Evolutionary conservation across 1,284 basidiomycete species (phyloP).

Genomic region (Malassezia cuniculi): DNA sequence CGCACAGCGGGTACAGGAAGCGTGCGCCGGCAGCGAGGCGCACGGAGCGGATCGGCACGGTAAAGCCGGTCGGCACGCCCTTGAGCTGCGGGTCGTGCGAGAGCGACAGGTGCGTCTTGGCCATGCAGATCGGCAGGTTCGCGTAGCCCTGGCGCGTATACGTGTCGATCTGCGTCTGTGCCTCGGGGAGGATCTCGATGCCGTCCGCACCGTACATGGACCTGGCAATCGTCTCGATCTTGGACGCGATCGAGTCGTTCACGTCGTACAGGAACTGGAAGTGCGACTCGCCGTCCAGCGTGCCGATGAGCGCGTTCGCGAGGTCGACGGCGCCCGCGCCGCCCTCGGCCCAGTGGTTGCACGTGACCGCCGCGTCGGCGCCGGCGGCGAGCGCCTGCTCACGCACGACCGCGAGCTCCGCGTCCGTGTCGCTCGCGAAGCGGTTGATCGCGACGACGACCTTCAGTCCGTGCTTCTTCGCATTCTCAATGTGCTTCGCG

Average conservation of each 20-base stretch:
- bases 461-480: slow-evolving; percentile 89
- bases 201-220: slow-evolving; percentile 44
- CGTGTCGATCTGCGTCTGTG: slow-evolving; percentile 72
- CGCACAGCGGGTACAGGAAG: slow-evolving; percentile 75
- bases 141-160: slow-evolving; percentile 83
- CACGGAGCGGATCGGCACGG: slow-evolving; percentile 78
- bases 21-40: slow-evolving; percentile 82
- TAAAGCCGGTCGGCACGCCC: slow-evolving; percentile 53
- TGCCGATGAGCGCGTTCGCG: slow-evolving; percentile 34
- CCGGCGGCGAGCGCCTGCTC: slow-evolving; percentile 69
- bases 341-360: slow-evolving; percentile 60
- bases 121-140: slow-evolving; percentile 71
- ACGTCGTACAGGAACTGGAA: slow-evolving; percentile 44
- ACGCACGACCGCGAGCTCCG: slow-evolving; percentile 75
- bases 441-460: slow-evolving; percentile 91
- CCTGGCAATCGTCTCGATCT: slow-evolving; percentile 39
- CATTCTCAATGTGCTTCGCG: slow-evolving; percentile 85
- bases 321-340: slow-evolving; percentile 37
- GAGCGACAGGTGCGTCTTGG: slow-evolving; percentile 62
- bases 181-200: slow-evolving; percentile 52
- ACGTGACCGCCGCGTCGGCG: slow-evolving; percentile 86
- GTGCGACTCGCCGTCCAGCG: slow-evolving; percentile 26
- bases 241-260: slow-evolving; percentile 28
- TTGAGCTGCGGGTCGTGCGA: slow-evolving; percentile 34
- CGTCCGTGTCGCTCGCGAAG: slow-evolving; percentile 78